phyloP scores from a whole-genome alignment of 257 asterid genomes.

The Echites panduratus region DNA sequence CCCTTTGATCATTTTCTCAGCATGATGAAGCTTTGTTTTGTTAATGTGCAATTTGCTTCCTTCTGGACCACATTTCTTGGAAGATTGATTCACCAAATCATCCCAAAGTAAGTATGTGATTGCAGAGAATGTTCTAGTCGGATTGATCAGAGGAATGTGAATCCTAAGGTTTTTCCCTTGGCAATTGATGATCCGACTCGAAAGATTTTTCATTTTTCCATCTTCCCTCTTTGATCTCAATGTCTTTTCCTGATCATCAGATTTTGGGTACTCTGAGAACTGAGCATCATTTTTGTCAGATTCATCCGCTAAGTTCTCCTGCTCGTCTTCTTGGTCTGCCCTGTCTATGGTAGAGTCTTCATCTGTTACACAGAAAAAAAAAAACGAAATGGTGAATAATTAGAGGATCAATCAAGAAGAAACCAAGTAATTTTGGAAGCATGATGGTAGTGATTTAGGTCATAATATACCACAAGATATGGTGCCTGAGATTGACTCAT shows the following conservation, averaged over 20 bases:
- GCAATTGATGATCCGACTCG: constrained; percentile 38
- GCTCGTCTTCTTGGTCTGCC: constrained; percentile 43
- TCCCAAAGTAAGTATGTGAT: constrained; percentile 73
- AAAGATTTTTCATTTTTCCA: constrained; percentile 33
- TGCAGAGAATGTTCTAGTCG: constrained; percentile 69
- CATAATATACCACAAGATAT: constrained; percentile 59
- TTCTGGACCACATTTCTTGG: constrained; percentile 57
- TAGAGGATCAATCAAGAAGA: background rate
- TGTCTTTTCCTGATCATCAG: constrained; percentile 38
- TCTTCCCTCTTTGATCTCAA: constrained; percentile 41
- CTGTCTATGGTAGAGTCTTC: constrained; percentile 47
- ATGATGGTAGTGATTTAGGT: background rate
- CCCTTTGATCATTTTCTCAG: constrained; percentile 87
- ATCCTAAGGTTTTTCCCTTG: constrained; percentile 61
- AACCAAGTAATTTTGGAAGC: background rate
- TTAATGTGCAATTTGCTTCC: constrained; percentile 49
- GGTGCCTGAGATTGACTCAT: constrained; percentile 65
- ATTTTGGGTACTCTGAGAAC: constrained; percentile 29
- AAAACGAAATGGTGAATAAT: background rate
- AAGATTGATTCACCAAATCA: constrained; percentile 61
- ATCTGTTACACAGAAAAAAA: constrained; percentile 25
- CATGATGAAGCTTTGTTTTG: constrained; percentile 63
- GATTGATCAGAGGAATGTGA: constrained; percentile 79
- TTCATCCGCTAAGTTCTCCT: constrained; percentile 34
- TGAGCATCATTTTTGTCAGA: constrained; percentile 21